Conservation (phyloP, 495 filamentous ascomycete genomes). For the Tuber magnatum region DNA sequence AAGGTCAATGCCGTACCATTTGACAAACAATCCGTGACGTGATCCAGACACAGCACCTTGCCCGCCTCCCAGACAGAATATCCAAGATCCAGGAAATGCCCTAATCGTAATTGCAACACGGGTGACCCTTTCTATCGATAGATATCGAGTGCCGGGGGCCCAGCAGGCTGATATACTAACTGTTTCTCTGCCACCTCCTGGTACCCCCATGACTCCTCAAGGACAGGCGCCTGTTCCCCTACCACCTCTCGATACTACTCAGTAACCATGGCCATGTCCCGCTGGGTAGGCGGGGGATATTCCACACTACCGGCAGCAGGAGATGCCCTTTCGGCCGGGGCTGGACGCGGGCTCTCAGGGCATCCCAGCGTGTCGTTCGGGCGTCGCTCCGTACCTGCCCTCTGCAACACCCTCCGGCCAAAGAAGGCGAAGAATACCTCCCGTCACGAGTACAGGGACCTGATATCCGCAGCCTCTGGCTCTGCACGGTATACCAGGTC, state of each 20-base stretch:
- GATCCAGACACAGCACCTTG: not conserved
- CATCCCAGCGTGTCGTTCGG: not conserved
- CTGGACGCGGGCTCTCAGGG: not conserved
- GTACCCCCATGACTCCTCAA: not conserved
- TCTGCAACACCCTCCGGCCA: not conserved
- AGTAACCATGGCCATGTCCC: too few relatives aligned
- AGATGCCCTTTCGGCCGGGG: not conserved
- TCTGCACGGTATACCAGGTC: not conserved
- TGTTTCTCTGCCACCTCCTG: not conserved
- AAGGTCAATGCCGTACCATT: too few relatives aligned
- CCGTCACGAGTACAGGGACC: conserved; percentile 3
- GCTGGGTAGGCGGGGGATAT: too few relatives aligned
- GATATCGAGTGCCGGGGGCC: not conserved
- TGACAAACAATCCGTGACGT: not conserved
- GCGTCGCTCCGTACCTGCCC: not conserved
- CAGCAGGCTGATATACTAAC: not conserved
- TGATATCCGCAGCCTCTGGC: conserved; percentile 5
- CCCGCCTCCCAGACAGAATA: not conserved
- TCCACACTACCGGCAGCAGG: not conserved
- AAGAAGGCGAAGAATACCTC: conserved; percentile 17
- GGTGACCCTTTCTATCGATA: not conserved
- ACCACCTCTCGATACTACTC: too few relatives aligned
- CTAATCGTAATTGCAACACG: not conserved
- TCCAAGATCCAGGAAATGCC: not conserved
- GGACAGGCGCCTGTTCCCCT: not conserved